Evolutionary conservation across 805 yeast species (phyloP), one percentile per base, ranked within the genome.

Genomic region (Torulaspora microellipsoides): DNA sequence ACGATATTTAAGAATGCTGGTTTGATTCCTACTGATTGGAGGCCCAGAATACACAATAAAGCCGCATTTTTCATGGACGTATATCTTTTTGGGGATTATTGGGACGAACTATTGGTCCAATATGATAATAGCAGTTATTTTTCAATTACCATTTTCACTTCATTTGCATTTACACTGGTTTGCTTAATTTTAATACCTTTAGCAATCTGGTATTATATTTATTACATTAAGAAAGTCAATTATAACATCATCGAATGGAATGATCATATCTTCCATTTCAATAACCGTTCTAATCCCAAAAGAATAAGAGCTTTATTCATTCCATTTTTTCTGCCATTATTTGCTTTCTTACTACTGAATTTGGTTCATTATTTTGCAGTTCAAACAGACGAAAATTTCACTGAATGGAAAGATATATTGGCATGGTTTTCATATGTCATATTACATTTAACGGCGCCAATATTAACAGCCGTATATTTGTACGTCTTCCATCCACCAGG

Each of bases 401-500:
- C 70, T 38, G 67, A 72, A 8, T 51, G 60, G 11, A 72, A 74
- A 50, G 86, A 82, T 59, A 49, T 80, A 8, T 46, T 71, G 25
- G 81, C 87, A 1, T 79, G 85, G 83, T 59, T 72, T 34, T 76
- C 78, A 29, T 81, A 81, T 55, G 85, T 81, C 10, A 57, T 81
- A 15, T 69, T 77, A 31, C 88, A 83, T 59, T 69, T 81, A 31
- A 68, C 76, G 20, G 77, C 73, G 4, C 86, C 88, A 1, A 73
- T 82, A 7, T 59, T 80, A 48, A 78, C 83, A 0, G 77, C 81
- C 1, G 70, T 78, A 14, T 83, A 81, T 66, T 65, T 83, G 12
- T 81, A 81, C 55, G 73, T 80, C 9, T 81, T 80, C 69, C 85
- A 81, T 41, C 71, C 80, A 1, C 84, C 81, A n/a, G 85, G 84